Evolutionary conservation across 345 rosid genomes (phyloP), one percentile per base, ranked within the genome.

Genomic region (Tarenaya hassleriana): DNA sequence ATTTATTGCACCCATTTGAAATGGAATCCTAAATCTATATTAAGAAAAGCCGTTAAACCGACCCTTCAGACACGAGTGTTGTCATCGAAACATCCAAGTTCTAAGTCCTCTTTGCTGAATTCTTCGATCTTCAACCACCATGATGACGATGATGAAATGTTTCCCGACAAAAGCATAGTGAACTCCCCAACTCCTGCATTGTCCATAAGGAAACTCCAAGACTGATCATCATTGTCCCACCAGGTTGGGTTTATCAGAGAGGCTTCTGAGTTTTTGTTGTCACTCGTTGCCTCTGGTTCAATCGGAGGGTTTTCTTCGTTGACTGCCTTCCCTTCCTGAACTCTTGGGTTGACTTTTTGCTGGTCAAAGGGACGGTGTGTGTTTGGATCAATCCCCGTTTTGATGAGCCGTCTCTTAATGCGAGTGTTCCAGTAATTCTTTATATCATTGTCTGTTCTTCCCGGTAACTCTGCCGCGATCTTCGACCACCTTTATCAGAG

Each of bases 361-460:
- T 52, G 60, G 50, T 52, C 65, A 52, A 47, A 59, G 0, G 1
- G 54, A 24, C 31, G 46, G 46, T 87, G 92, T 1, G 96, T 81
- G 10, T 57, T 62, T 9, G 96, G 92, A 63, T 87, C 92, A 18
- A 87, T 79, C 1, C 92, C 92, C 87, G 76, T 83, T 65, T 76
- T 79, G 45, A 74, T 61, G 0, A 87, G 81, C 75, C 77, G 83
- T 63, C 83, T 83, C 80, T 87, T 87, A 31, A 87, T 79, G 64
- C 79, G 89, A 13, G 96, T 87, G 45, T 83, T 87, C 96, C 96
- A 87, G 17, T 81, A 75, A 41, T 83, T 83, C 60, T 83, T 87
- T 7, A 87, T 83, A 61, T 87, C 96, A 44, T 87, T 87, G 54
- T 87, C 96, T 3, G 96, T 87, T 73, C 96, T 79, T 66, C 92